Evolutionary conservation across 768 basidiomycete genomes (phyloP).

Genomic region (Hygrophorus russula): DNA sequence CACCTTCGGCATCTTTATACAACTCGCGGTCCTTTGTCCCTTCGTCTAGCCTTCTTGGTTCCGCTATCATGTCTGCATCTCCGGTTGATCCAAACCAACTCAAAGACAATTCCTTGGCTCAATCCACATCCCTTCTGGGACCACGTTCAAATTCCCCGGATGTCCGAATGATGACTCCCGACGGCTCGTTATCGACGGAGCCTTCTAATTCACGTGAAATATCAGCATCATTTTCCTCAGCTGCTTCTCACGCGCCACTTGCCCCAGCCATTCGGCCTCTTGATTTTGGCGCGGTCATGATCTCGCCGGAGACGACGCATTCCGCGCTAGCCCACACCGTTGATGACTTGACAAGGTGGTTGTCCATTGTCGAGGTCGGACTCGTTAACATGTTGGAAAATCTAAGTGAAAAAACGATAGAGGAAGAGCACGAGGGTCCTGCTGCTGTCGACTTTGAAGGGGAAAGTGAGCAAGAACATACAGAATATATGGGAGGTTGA

Average conservation of each 20-base stretch:
- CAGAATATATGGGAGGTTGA: too few relatives aligned
- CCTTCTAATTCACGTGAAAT: conserved; percentile 17
- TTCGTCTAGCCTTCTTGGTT: conserved; percentile 27
- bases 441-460: neutral
- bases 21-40: conserved; percentile 24
- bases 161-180: conserved; percentile 10
- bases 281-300: conserved; percentile 46
- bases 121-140: conserved; percentile 25
- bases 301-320: conserved; percentile 48
- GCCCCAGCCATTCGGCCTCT: conserved; percentile 50
- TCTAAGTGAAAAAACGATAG: conserved; percentile 39
- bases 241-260: conserved; percentile 15
- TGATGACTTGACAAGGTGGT: conserved; percentile 66
- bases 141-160: conserved; percentile 21
- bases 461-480: too few relatives aligned
- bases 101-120: conserved; percentile 14
- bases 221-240: conserved; percentile 22
- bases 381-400: conserved; percentile 55
- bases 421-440: conserved; percentile 47
- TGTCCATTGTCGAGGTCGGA: conserved; percentile 63
- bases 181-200: conserved; percentile 16
- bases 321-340: conserved; percentile 62
- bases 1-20: conserved; percentile 40
- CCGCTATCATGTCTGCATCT: conserved; percentile 12
- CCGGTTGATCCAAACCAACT: neutral